A percentile compares a stretch with the other conserved stretches of the same genome.
Evolutionary conservation across 305 asterid species (phyloP).

Genomic region (Solanum aculeatissimum): DNA sequence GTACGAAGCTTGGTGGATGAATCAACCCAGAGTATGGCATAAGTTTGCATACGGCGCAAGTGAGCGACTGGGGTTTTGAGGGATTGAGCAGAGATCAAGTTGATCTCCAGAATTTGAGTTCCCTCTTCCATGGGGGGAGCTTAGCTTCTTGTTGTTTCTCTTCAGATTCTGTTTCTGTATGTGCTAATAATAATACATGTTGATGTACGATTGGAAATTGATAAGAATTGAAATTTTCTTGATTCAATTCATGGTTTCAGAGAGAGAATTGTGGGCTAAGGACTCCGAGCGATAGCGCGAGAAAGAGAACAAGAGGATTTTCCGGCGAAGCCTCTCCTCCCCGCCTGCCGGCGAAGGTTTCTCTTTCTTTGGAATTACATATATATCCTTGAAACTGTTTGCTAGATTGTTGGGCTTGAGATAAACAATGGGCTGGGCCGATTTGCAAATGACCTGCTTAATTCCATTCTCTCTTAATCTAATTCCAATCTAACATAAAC

Average conservation of each 20-base stretch:
- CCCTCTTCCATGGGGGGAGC: slow-evolving; percentile 10
- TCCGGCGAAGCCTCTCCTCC: neutral
- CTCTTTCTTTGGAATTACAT: neutral
- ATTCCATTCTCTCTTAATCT: neutral
- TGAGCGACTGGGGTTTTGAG: slow-evolving; percentile 49
- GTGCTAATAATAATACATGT: neutral
- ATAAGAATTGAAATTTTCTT: neutral
- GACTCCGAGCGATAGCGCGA: neutral
- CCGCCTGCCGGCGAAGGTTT: neutral
- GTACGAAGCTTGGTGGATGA: slow-evolving; percentile 57
- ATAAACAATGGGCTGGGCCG: neutral
- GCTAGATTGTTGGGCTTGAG: neutral
- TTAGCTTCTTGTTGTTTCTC: neutral
- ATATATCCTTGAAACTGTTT: neutral
- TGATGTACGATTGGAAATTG: neutral
- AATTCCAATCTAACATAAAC: neutral
- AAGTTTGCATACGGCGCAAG: slow-evolving; percentile 52
- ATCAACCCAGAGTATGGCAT: slow-evolving; percentile 71
- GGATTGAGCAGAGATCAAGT: slow-evolving; percentile 86
- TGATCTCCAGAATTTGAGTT: slow-evolving; percentile 66
- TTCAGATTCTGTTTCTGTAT: neutral
- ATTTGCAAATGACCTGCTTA: neutral
- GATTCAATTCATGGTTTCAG: neutral
- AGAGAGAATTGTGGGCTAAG: neutral
- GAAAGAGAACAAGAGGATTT: neutral